Evolutionary conservation across 179 eudicot genomes (phyloP).

Genomic region (Amaranthus tricolor): DNA sequence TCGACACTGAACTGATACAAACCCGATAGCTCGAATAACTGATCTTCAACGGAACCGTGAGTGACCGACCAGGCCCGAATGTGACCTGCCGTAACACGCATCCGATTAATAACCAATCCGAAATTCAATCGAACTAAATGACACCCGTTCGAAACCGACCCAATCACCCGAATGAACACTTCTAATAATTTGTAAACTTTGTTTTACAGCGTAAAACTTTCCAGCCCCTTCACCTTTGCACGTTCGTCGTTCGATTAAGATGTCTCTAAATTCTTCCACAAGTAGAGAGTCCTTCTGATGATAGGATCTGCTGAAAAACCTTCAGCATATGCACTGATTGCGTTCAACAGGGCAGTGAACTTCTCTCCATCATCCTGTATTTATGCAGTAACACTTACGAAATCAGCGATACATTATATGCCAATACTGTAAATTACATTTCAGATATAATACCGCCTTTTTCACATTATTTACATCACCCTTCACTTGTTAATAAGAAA

Average conservation of each 20-base stretch:
- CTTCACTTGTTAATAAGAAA: background rate
- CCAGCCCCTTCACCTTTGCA: background rate
- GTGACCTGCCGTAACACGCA: no score
- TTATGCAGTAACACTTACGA: slow-evolving; percentile 10
- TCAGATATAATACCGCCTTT: background rate
- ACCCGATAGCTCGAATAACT: no score
- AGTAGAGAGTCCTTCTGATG: slow-evolving; percentile 63
- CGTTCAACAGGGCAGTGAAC: slow-evolving; percentile 72
- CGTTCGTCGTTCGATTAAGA: slow-evolving; percentile 3
- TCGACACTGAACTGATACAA: no score
- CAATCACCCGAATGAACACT: no score
- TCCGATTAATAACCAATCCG: no score
- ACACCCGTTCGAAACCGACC: no score
- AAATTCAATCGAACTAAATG: no score
- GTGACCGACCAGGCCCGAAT: no score
- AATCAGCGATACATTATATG: background rate
- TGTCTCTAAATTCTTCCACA: slow-evolving; percentile 83
- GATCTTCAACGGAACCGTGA: no score
- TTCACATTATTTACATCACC: background rate
- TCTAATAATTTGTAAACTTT: background rate
- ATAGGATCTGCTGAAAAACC: slow-evolving; percentile 87
- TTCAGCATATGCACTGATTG: slow-evolving; percentile 95
- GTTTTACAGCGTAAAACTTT: background rate
- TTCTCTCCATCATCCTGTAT: slow-evolving; percentile 90
- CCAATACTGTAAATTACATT: background rate